Evolutionary conservation across 441 rosid genomes (phyloP), one percentile per base, ranked within the genome.

Genomic region (Eruca vesicaria): DNA sequence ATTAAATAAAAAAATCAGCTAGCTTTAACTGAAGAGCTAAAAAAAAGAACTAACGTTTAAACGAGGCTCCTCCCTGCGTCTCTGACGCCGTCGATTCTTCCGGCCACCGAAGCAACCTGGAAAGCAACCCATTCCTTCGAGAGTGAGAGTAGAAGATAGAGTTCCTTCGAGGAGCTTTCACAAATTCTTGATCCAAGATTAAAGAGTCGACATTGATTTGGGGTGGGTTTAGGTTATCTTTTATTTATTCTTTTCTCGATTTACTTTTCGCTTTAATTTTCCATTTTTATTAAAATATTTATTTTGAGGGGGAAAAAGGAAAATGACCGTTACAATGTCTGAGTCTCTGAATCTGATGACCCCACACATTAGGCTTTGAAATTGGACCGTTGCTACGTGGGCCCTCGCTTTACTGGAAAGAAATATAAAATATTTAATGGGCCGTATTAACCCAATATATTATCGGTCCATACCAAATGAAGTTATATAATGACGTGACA

Each of bases 21-120:
- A 19, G 28, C 8, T 21, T 21, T 55, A 55, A 12, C 60, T 55
- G 60, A 23, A 56, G 32, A 56, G 20, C 56, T 50, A 21, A 33
- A 18, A 72, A 32, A 72, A 26, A 62, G 66, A 35, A 48, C 69
- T 76, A 75, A 90, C 93, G 43, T 80, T 85, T 35, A 70, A 71
- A 14, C 84, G 80, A 57, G 86, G 84, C 68, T 79, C 83, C 66
- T 80, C 56, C 56, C 56, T 71, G 32, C 71, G 88, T 68, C 81
- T 86, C 9, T 84, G 85, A 45, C 82, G 84, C 38, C 77, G 83
- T 63, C 86, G 83, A 78, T 85, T 86, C 65, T 86, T 86, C 83
- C 93, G 84, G 28, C 96, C 82, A 62, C 97, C 92, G 78, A 94
- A 94, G 80, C 98, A 94, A 63, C 83, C 89, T 67, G 80, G 83